Percentiles rank a stretch among this genome's conserved stretches.
phyloP scores from a whole-genome alignment of 1,284 basidiomycete genomes.

The Cutaneotrichosporon cutaneum region DNA sequence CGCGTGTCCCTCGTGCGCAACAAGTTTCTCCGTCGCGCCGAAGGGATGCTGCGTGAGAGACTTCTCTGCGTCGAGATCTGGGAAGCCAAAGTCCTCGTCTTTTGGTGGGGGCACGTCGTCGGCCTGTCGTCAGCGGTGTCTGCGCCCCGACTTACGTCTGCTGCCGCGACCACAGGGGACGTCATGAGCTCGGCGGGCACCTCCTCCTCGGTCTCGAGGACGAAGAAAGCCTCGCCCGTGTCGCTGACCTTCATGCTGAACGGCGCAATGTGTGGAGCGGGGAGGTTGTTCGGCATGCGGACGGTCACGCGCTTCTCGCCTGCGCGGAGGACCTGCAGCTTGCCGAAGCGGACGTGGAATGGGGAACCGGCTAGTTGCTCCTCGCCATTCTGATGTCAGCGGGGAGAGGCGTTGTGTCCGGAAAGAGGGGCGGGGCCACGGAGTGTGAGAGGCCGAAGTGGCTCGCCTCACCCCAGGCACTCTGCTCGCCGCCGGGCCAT shows the following conservation, averaged over 20 bases:
- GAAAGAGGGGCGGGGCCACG: too few species aligned
- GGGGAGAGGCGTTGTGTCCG: not conserved
- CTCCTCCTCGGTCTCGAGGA: constrained; percentile 93
- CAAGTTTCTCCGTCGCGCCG: constrained; percentile 41
- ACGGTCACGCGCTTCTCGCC: constrained; percentile 92
- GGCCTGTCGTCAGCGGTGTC: constrained; percentile 11
- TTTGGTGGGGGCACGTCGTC: constrained; percentile 1
- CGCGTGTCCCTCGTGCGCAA: constrained; percentile 26
- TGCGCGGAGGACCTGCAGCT: constrained; percentile 92
- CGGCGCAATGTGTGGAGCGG: constrained; percentile 58
- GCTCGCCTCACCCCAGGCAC: too few species aligned
- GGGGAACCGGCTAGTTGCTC: constrained; percentile 85
- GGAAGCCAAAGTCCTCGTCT: not conserved
- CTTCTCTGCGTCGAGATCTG: not conserved
- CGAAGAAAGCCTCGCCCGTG: constrained; percentile 97
- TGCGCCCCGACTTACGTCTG: constrained; percentile 42
- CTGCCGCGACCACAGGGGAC: constrained; percentile 70
- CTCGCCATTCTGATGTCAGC: constrained; percentile 37
- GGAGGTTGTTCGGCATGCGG: constrained; percentile 58
- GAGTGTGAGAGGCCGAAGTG: too few species aligned
- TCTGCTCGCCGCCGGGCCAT: not conserved
- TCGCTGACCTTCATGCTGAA: constrained; percentile 99
- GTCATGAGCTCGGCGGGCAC: constrained; percentile 92
- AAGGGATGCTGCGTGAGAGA: constrained; percentile 48
- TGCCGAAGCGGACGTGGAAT: constrained; percentile 97